Evolutionary conservation across 805 yeast genomes (phyloP).

Genomic region (Nakazawaea ambrosiae): DNA sequence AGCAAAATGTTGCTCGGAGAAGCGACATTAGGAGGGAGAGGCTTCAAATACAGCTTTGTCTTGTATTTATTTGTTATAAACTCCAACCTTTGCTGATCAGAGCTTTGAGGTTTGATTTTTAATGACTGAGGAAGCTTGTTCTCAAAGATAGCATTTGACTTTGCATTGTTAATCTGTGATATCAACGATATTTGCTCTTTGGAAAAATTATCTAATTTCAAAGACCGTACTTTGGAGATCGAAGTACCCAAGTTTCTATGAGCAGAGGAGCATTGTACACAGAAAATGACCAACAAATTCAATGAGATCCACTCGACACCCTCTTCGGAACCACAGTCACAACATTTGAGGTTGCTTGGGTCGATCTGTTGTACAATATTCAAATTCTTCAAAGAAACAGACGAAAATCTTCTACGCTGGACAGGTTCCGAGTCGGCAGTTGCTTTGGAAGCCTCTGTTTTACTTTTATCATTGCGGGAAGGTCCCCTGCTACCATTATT

Average conservation of each 20-base stretch:
- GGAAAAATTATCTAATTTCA: conserved; percentile 65
- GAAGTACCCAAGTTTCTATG: conserved; percentile 84
- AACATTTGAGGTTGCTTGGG: conserved; percentile 58
- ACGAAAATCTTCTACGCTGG: conserved; percentile 24
- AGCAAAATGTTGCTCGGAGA: conserved; percentile 31
- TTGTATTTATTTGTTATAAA: conserved; percentile 65
- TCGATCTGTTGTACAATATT: conserved; percentile 34
- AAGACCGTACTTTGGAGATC: conserved; percentile 68
- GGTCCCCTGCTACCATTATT: neutral
- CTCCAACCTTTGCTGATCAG: conserved; percentile 41
- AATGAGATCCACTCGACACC: conserved; percentile 85
- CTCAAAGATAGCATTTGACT: conserved; percentile 59
- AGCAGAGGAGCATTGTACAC: conserved; percentile 83
- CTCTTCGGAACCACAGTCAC: conserved; percentile 64
- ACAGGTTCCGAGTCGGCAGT: conserved; percentile 1
- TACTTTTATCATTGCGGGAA: neutral
- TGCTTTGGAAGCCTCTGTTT: neutral
- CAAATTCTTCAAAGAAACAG: conserved; percentile 25
- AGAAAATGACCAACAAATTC: conserved; percentile 62
- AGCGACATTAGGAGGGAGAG: conserved; percentile 7
- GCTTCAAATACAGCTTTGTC: conserved; percentile 35
- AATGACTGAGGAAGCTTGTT: conserved; percentile 17
- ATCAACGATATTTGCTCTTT: conserved; percentile 55
- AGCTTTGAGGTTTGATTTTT: conserved; percentile 25
- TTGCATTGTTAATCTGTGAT: conserved; percentile 41